Conservation (phyloP, 495 filamentous ascomycete genomes). For the Margaritispora aquatica region DNA sequence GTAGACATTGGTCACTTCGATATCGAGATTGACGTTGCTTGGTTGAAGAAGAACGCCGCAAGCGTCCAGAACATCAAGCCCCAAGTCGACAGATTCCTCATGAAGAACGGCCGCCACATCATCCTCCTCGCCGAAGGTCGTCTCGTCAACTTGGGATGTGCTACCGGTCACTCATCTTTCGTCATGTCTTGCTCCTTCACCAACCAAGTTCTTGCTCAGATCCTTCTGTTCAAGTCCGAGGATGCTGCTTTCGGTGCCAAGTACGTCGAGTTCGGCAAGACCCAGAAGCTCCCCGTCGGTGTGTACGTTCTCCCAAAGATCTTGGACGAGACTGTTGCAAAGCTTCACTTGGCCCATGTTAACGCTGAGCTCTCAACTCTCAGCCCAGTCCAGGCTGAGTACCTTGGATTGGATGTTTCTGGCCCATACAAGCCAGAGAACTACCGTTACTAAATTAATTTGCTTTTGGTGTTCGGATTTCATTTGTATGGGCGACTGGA, state of each 20-base stretch:
- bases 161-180: conserved; percentile 98
- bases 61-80: conserved; percentile 98
- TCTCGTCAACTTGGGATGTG: conserved; percentile 98
- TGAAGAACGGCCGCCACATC: conserved; percentile 92
- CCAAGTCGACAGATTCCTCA: conserved; percentile 95
- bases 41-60: conserved; percentile 92
- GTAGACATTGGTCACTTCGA: conserved; percentile 99
- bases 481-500: conserved; percentile 11
- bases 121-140: conserved; percentile 97
- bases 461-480: conserved; percentile 1
- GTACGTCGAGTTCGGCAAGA: conserved; percentile 93
- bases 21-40: conserved; percentile 99
- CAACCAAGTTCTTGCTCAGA: conserved; percentile 99
- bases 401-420: conserved; percentile 74
- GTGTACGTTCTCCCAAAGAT: conserved; percentile 99
- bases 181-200: conserved; percentile 99
- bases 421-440: conserved; percentile 92
- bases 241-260: conserved; percentile 83
- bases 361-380: conserved; percentile 89
- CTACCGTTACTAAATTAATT: conserved; percentile 40
- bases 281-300: conserved; percentile 76
- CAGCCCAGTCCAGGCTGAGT: conserved; percentile 82
- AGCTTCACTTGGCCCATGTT: conserved; percentile 88
- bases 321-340: conserved; percentile 94
- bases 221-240: conserved; percentile 91